Evolutionary conservation across 257 asterid genomes (phyloP), one percentile per base, ranked within the genome.

Genomic region (Penstemon eatonii): DNA sequence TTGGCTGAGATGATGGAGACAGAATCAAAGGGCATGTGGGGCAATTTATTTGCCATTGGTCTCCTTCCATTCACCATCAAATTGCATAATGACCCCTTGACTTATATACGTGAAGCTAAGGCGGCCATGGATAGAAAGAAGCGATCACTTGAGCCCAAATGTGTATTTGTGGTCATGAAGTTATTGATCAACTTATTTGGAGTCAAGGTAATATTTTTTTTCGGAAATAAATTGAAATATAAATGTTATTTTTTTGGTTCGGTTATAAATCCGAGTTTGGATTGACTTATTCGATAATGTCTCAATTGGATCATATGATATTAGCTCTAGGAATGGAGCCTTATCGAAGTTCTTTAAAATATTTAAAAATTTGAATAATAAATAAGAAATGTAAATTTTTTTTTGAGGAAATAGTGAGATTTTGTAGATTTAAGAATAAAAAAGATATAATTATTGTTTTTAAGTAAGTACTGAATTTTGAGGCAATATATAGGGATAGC

Each of bases 121-220:
- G 70, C 78, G 1, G 54, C 56, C 12, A 83, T 79, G 81, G 81
- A 86, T 37, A 39, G 72, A 60, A 86, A 86, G 81, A 86, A 83
- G 63, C 78, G 75, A 3, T 86, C 92, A 18, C 70, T 81, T 11
- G 86, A 65, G 38, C 79, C 84, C 54, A 75, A 63, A 25, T 37
- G 56, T 9, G 63, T 66, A 3, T 84, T 33, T 47, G 0, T 18
- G 5, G 25, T 63, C 4, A 55, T 76, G 51, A 72, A 71, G 53
- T 60, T 79, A 36, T 12, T 56, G 3, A 52, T 69, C 66, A 39
- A 19, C 4, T 33, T 81, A 12, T 69, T 86, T 4, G 92, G 92
- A 33, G 5, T 40, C 44, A 37, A 80, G 87, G 92, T 85, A 43
- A 18, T 15, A 42, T 25, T 25, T 25, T 25, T 25, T 25, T 25